A percentile compares a stretch with the other conserved stretches of the same genome.
phyloP scores from a whole-genome alignment of 2,329 filamentous ascomycete genomes.

The Alternaria panax region DNA sequence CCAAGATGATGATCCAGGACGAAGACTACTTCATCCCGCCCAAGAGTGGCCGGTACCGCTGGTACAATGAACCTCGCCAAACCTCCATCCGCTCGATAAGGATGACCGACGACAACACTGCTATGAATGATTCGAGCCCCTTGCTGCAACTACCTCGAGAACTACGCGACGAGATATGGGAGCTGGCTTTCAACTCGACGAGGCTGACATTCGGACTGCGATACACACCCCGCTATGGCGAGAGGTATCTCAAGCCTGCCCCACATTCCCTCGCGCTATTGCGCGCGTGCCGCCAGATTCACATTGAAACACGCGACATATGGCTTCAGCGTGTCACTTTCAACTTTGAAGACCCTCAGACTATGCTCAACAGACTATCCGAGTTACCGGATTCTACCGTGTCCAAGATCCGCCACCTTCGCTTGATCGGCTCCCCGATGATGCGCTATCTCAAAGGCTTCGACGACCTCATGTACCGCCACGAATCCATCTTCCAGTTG shows the following conservation, averaged over 20 bases:
- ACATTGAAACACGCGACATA: conserved; percentile 21
- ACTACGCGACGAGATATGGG: conserved; percentile 23
- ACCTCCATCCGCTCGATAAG: conserved; percentile 4
- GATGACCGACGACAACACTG: conserved; percentile 6
- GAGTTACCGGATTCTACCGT: conserved; percentile 16
- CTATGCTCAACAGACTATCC: conserved; percentile 20
- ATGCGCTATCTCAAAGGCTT: conserved; percentile 26
- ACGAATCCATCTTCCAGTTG: conserved; percentile 22
- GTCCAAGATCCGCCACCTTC: conserved; percentile 21
- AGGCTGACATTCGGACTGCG: conserved; percentile 22
- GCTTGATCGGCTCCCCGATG: conserved; percentile 19
- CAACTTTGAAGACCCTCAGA: conserved; percentile 23
- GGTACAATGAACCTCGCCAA: conserved; percentile 12
- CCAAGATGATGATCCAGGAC: conserved; percentile 21
- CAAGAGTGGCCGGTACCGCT: conserved; percentile 12
- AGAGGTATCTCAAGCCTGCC: conserved; percentile 20
- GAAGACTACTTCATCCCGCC: conserved; percentile 18
- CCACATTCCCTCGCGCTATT: conserved; percentile 22
- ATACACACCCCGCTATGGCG: conserved; percentile 21
- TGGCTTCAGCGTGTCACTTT: conserved; percentile 22
- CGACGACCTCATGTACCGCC: conserved; percentile 24
- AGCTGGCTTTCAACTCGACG: conserved; percentile 22
- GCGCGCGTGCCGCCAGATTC: conserved; percentile 19
- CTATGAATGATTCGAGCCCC: conserved; percentile 10
- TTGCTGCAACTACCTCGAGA: conserved; percentile 20